Conservation (phyloP, 2,329 filamentous ascomycete genomes). For the Ampelomyces quisqualis region DNA sequence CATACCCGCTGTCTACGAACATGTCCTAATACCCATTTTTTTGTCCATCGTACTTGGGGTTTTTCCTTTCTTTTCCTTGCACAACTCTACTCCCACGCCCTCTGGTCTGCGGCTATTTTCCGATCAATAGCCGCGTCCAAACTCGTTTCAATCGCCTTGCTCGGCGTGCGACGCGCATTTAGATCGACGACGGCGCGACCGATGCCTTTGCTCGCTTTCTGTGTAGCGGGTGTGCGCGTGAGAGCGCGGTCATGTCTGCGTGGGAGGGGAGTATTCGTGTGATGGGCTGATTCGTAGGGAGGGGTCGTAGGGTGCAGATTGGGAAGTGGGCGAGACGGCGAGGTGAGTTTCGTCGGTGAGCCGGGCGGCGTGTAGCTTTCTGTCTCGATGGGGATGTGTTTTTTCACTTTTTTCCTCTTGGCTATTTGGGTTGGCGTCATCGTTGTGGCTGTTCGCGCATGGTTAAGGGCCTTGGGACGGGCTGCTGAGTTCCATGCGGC, state of each 20-base stretch:
- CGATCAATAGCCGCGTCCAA: constrained; percentile 30
- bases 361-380: constrained; percentile 10
- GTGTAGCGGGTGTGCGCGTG: background rate
- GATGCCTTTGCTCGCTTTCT: background rate
- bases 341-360: constrained; percentile 10
- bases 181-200: constrained; percentile 5
- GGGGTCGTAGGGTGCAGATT: constrained; percentile 5
- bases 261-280: background rate
- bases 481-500: constrained; percentile 13
- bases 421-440: background rate
- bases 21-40: no score
- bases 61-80: no score
- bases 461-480: background rate
- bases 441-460: no score
- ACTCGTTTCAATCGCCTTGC: constrained; percentile 20
- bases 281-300: no score
- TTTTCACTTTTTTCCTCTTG: no score
- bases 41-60: no score
- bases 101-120: constrained; percentile 25
- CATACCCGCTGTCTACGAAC: no score
- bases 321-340: no score
- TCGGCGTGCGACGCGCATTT: constrained; percentile 23
- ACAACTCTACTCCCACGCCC: no score
- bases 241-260: background rate
- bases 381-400: background rate